A percentile compares a stretch with the other conserved stretches of the same genome.
phyloP scores from a whole-genome alignment of 495 filamentous ascomycete species.

The Podospora pseudoanserina region DNA sequence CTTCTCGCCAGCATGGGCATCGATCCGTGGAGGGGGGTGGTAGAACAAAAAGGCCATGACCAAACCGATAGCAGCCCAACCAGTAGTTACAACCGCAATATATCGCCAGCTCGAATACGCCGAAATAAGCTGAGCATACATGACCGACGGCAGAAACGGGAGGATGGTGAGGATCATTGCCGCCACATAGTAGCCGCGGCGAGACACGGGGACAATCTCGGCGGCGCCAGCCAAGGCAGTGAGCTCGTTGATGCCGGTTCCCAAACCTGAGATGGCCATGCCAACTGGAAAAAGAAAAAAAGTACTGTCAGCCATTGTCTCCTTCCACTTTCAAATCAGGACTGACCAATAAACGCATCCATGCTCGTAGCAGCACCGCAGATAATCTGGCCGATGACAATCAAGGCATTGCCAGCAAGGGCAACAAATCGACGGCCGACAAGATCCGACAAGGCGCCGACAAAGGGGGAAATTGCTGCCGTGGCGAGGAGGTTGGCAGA shows the following conservation, averaged over 20 bases:
- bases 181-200: constrained; percentile 67
- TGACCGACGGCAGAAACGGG: constrained; percentile 63
- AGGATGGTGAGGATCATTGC: constrained; percentile 64
- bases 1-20: constrained; percentile 47
- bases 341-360: constrained; percentile 65
- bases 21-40: constrained; percentile 58
- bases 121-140: constrained; percentile 69
- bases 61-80: constrained; percentile 61
- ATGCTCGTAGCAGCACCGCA: constrained; percentile 61
- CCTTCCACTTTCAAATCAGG: no score
- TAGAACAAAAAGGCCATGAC: constrained; percentile 63
- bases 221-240: constrained; percentile 50
- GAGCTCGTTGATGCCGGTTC: constrained; percentile 26
- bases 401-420: constrained; percentile 53
- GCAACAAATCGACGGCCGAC: constrained; percentile 66
- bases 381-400: constrained; percentile 65
- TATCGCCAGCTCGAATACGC: constrained; percentile 59
- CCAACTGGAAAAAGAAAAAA: constrained; percentile 24
- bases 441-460: constrained; percentile 67
- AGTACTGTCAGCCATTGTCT: not conserved
- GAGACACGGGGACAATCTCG: constrained; percentile 64
- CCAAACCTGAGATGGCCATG: constrained; percentile 16
- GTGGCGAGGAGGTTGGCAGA: constrained; percentile 64
- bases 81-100: constrained; percentile 56
- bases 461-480: constrained; percentile 68